These are phyloP conservation scores for Pyricularia pennisetigena DNA, from an alignment of 2,329 filamentous ascomycete genomes.

Conservation along the genomic window DNA sequence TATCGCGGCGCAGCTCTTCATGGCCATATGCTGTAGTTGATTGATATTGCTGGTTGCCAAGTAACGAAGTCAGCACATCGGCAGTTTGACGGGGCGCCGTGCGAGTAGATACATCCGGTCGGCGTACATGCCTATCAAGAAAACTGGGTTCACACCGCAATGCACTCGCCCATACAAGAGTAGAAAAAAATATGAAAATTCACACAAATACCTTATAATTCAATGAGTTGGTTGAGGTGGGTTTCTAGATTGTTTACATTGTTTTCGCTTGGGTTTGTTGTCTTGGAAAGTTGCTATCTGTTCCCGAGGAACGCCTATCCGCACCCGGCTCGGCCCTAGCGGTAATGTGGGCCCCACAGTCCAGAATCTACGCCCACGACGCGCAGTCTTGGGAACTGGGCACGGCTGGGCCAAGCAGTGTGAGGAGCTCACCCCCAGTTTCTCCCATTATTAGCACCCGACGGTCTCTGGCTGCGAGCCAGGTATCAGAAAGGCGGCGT, in stretches of 20 bases:
- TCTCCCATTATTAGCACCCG: neutral
- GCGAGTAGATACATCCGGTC: neutral
- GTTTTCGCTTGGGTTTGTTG: neutral
- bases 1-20: neutral
- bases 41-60: neutral
- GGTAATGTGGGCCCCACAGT: neutral
- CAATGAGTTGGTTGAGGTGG: neutral
- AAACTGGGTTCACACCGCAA: neutral
- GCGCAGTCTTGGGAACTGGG: slow-evolving; percentile 1
- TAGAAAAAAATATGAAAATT: neutral
- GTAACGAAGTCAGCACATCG: neutral
- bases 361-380: neutral
- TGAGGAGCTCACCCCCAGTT: neutral
- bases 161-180: neutral
- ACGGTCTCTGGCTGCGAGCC: neutral
- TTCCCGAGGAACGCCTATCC: neutral
- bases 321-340: neutral
- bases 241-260: neutral
- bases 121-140: neutral
- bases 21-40: neutral
- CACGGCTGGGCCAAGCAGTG: neutral
- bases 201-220: neutral
- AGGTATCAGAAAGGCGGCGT: neutral
- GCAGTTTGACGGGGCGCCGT: neutral
- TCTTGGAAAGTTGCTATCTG: neutral